phyloP scores from a whole-genome alignment of 352 stramenopile species.

The Phytopythium cucurbitacearum region DNA sequence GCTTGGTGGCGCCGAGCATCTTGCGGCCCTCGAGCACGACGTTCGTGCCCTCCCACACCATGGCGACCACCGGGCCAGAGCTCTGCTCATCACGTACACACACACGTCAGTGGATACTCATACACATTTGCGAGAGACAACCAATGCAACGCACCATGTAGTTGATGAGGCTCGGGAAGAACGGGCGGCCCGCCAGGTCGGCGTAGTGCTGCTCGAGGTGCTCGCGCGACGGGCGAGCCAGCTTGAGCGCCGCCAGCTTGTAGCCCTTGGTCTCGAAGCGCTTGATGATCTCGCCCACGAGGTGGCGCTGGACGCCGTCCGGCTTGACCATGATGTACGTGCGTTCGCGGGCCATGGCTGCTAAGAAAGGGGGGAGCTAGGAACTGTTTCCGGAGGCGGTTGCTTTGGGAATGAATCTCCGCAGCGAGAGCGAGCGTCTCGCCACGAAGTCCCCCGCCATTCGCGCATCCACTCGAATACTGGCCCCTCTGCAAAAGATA shows the following conservation, averaged over 20 bases:
- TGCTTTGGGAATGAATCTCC: no score
- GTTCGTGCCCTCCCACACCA: conserved; percentile 95
- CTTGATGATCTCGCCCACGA: conserved; percentile 97
- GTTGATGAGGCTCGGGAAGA: conserved; percentile 93
- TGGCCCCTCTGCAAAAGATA: no score
- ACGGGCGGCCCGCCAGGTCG: conserved; percentile 91
- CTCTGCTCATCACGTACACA: conserved; percentile 18
- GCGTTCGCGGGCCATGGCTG: conserved; percentile 49
- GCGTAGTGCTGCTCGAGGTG: conserved; percentile 90
- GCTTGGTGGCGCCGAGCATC: conserved; percentile 98
- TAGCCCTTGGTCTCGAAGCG: conserved; percentile 98
- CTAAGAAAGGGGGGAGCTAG: not conserved
- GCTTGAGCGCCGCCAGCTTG: conserved; percentile 96
- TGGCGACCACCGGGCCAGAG: conserved; percentile 89
- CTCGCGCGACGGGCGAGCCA: conserved; percentile 66
- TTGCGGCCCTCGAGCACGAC: conserved; percentile 92
- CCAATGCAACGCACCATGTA: conserved; percentile 84
- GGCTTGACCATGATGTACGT: conserved; percentile 97
- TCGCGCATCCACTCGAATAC: no score
- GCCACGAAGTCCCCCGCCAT: no score
- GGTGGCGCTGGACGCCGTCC: conserved; percentile 94
- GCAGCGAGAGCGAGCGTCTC: no score
- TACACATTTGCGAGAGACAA: not conserved
- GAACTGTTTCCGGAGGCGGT: conserved; percentile 4
- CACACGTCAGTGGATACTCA: not conserved